Base-by-base conservation (phyloP, 495 filamentous ascomycete genomes). In the Xylaria grammica region DNA sequence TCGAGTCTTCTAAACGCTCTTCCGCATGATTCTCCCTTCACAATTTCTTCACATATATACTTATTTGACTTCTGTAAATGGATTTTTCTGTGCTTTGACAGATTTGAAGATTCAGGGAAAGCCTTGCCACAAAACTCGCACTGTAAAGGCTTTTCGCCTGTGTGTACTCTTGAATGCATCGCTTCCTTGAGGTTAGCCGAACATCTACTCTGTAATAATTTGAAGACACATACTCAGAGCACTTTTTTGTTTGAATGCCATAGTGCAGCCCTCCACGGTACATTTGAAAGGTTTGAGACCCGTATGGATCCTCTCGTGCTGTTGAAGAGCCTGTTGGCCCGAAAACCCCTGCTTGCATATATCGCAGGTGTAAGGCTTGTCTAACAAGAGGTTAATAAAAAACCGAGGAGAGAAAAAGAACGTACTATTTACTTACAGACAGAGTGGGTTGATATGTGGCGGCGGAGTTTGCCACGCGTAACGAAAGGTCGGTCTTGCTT, bases 401-500 rank as follows among this genome's bases (percentile, higher is more conserved):
- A 13, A 32, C 22, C 8, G 36, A 17, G 51, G 3, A 30, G 44
- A 22, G 40, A 38, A 26, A 3, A 17, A 44, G 44, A 11, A 44
- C 20, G 57, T 44, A 9, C 7, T 34, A 3, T 15, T 10, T 1
- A 77, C 87, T 79, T 79, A 88, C 87, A 85, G 45, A 79, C 81
- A 42, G 86, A 86, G 69, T 89, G 87, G 0, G 84, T 86, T 45
- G 86, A 82, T 70, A 89, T 82, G 69, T 89, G 87, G 24, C 87
- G 78, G 61, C 86, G 82, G 19, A 89, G 80, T 69, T 89, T 89
- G 65, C 85, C 86, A 57, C 44, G 79, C 75, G 71, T 89, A 84
- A 56, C 81, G 30, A 74, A 74, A 17, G 51, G 52, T 36, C 58
- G 60, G 17, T 82, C 29, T 75, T 67, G 36, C 69, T 75, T 52